These are phyloP conservation scores for Teratosphaeria destructans DNA, from an alignment of 2,329 filamentous ascomycete species.

Conservation along the genomic window DNA sequence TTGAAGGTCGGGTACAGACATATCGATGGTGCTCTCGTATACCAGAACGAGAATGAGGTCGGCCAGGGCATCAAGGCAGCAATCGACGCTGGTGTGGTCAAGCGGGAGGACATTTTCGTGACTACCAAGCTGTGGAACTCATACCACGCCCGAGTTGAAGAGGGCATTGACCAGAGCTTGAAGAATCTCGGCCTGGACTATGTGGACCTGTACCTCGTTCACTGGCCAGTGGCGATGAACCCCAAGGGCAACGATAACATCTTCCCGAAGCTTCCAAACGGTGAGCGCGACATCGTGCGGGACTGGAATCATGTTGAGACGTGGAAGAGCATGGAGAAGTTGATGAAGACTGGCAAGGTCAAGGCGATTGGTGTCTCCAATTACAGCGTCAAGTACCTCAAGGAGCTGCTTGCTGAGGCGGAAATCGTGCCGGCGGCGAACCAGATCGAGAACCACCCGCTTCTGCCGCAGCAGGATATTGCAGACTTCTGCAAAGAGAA, in stretches of 20 bases:
- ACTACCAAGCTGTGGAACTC: constrained; percentile 81
- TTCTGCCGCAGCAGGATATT: constrained; percentile 60
- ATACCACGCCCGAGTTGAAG: constrained; percentile 59
- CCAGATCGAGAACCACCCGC: constrained; percentile 59
- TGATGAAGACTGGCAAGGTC: constrained; percentile 39
- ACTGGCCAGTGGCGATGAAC: constrained; percentile 67
- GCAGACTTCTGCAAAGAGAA: constrained; percentile 57
- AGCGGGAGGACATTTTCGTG: constrained; percentile 71
- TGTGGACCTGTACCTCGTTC: constrained; percentile 71
- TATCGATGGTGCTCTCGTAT: constrained; percentile 66
- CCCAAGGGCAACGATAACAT: constrained; percentile 59
- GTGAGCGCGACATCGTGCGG: constrained; percentile 60
- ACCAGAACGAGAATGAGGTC: constrained; percentile 74
- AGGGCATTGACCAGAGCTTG: constrained; percentile 62
- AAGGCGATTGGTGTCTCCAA: constrained; percentile 43
- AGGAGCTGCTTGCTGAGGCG: constrained; percentile 35
- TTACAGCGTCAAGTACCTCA: constrained; percentile 37
- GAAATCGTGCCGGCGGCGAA: constrained; percentile 18
- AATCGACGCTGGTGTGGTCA: constrained; percentile 53
- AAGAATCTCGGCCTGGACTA: constrained; percentile 67
- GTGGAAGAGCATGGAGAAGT: constrained; percentile 65
- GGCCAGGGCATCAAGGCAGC: constrained; percentile 67
- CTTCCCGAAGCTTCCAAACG: constrained; percentile 66
- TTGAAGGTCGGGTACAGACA: constrained; percentile 41
- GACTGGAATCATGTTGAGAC: constrained; percentile 62